These are phyloP conservation scores for Mycena olivaceomarginata DNA, from an alignment of 768 basidiomycete genomes.

Conservation along the genomic window DNA sequence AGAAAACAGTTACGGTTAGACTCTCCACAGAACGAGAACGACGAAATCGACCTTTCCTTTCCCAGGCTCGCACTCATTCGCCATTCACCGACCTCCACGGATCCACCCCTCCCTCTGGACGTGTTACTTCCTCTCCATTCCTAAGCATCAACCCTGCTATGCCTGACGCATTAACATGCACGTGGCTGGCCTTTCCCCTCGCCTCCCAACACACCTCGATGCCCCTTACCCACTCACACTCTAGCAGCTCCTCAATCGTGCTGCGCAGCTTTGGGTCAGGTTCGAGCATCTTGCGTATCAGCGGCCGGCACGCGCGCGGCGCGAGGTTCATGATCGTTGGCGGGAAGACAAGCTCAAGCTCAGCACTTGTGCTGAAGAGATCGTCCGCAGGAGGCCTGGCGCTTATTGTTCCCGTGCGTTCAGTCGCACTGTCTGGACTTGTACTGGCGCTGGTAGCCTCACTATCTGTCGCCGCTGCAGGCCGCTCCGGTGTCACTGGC, in stretches of 20 bases:
- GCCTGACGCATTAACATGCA: conserved; percentile 81
- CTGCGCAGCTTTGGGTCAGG: conserved; percentile 89
- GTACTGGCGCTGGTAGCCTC: conserved; percentile 43
- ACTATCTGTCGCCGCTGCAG: conserved; percentile 17
- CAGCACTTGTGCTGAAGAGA: conserved; percentile 25
- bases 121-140: too few species aligned
- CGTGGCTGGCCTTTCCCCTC: conserved; percentile 75
- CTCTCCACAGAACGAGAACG: too few species aligned
- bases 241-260: conserved; percentile 85
- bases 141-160: conserved; percentile 61
- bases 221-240: conserved; percentile 84
- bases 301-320: conserved; percentile 87
- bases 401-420: background rate
- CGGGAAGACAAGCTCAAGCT: conserved; percentile 51
- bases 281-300: conserved; percentile 96
- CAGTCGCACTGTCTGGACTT: background rate
- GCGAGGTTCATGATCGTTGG: conserved; percentile 92
- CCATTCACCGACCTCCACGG: too few species aligned
- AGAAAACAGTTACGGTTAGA: too few species aligned
- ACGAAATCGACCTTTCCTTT: too few species aligned
- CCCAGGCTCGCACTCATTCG: too few species aligned
- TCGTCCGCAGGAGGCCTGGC: conserved; percentile 34
- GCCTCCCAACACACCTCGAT: conserved; percentile 97
- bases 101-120: too few species aligned
- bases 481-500: background rate